phyloP scores from a whole-genome alignment of 1,284 basidiomycete species.

The Pseudozyma thailandica region DNA sequence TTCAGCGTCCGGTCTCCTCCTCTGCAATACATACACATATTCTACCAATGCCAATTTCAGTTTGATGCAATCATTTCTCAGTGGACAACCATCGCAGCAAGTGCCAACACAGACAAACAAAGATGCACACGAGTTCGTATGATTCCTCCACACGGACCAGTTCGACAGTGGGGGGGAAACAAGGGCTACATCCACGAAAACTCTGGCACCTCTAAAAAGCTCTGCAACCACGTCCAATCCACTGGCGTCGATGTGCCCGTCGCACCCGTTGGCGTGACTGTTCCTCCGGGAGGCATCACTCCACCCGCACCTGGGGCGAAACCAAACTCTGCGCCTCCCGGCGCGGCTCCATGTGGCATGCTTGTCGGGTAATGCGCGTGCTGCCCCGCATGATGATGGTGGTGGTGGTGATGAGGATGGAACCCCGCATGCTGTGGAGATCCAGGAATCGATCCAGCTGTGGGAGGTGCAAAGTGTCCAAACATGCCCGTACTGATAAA shows the following conservation, averaged over 20 bases:
- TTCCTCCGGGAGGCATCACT: constrained; percentile 5
- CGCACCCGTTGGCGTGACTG: constrained; percentile 16
- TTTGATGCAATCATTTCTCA: neutral
- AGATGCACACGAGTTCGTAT: too few species aligned
- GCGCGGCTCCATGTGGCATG: neutral
- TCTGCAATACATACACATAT: constrained; percentile 4
- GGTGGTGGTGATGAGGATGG: constrained; percentile 13
- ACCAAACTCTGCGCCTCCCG: constrained; percentile 11
- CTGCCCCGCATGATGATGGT: constrained; percentile 11
- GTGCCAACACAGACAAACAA: neutral
- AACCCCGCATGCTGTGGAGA: constrained; percentile 18
- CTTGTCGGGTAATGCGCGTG: constrained; percentile 7
- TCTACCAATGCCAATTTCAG: constrained; percentile 4
- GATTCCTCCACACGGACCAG: too few species aligned
- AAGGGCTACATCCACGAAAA: constrained; percentile 41
- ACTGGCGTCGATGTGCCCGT: constrained; percentile 37
- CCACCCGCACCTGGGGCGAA: constrained; percentile 8
- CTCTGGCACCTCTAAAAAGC: constrained; percentile 48
- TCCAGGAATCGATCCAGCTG: constrained; percentile 8
- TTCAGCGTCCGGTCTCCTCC: neutral
- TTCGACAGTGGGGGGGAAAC: too few species aligned
- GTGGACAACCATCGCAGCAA: too few species aligned
- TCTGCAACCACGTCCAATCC: constrained; percentile 52
- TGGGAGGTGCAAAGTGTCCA: constrained; percentile 30
- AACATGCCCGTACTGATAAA: constrained; percentile 46